Percentiles rank a stretch among this genome's conserved stretches.
Conservation (phyloP, 495 filamentous ascomycete species). For the Cercophora samala region DNA sequence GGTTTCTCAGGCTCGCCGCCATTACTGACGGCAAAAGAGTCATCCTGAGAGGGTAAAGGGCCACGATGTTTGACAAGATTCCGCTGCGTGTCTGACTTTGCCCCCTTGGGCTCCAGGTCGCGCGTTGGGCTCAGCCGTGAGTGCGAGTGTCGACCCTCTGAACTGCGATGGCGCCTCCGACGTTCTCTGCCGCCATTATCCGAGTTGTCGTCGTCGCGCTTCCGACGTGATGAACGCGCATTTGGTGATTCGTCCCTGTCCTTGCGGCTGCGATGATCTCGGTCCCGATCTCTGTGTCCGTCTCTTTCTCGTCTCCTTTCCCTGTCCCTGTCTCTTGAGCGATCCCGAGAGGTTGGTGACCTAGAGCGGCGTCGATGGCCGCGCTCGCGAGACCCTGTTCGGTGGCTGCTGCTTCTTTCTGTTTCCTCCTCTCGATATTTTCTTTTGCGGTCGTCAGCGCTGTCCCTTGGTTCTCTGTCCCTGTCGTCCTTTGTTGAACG, state of each 20-base stretch:
- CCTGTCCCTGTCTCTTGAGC: slow-evolving; percentile 26
- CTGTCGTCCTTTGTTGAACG: slow-evolving; percentile 22
- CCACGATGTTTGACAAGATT: slow-evolving; percentile 43
- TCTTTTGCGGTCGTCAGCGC: slow-evolving; percentile 13
- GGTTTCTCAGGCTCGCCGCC: slow-evolving; percentile 55
- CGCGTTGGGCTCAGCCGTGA: slow-evolving; percentile 1
- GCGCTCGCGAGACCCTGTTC: slow-evolving; percentile 30
- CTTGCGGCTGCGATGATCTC: slow-evolving; percentile 5
- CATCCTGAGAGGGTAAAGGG: slow-evolving; percentile 66
- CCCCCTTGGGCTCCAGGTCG: slow-evolving; percentile 18
- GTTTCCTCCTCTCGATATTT: slow-evolving; percentile 20
- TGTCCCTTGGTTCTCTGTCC: slow-evolving; percentile 4
- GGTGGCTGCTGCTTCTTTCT: slow-evolving; percentile 21
- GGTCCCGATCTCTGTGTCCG: slow-evolving; percentile 17
- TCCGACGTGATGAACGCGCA: slow-evolving; percentile 10
- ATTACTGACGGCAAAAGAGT: slow-evolving; percentile 59
- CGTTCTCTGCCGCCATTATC: slow-evolving; percentile 13
- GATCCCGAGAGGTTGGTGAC: slow-evolving; percentile 33
- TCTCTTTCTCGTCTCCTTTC: slow-evolving; percentile 20
- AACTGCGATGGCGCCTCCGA: slow-evolving; percentile 10
- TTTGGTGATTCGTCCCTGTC: slow-evolving; percentile 9
- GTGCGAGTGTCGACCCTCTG: slow-evolving; percentile 14
- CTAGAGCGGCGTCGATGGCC: slow-evolving; percentile 36
- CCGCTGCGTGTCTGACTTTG: slow-evolving; percentile 21
- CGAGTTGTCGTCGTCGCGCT: slow-evolving; percentile 14